Conservation (phyloP, 106 monocot species). For the Dioscorea zingiberensis region DNA sequence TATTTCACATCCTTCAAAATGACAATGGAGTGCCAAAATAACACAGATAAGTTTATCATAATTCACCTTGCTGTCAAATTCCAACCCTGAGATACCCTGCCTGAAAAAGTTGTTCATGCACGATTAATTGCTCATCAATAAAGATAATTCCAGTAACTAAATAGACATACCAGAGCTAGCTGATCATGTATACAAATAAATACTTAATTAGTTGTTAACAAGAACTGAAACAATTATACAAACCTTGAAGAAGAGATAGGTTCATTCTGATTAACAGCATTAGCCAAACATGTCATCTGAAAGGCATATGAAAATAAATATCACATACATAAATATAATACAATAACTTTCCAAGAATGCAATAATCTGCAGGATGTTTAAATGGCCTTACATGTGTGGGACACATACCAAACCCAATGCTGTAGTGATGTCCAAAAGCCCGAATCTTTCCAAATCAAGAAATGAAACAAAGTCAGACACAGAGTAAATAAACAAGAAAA, state of each 20-base stretch:
- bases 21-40: neutral
- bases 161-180: neutral
- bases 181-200: neutral
- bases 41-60: neutral
- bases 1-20: neutral
- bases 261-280: slow-evolving; percentile 16
- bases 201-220: neutral
- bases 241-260: slow-evolving; percentile 15
- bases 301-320: neutral
- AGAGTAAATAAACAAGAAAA: neutral
- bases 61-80: slow-evolving; percentile 51
- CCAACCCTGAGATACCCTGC: slow-evolving; percentile 29
- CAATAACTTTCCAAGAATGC: neutral
- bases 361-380: no score
- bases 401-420: slow-evolving; percentile 14
- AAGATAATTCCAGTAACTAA: neutral
- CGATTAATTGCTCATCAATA: neutral
- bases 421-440: slow-evolving; percentile 31
- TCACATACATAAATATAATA: neutral
- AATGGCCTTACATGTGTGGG: slow-evolving; percentile 26
- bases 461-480: neutral
- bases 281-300: slow-evolving; percentile 17
- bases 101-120: slow-evolving; percentile 10
- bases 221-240: neutral
- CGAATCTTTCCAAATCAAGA: slow-evolving; percentile 13